These are phyloP conservation scores for Pestalotiopsis sp. DNA, from an alignment of 2,329 filamentous ascomycete genomes.

Conservation along the genomic window DNA sequence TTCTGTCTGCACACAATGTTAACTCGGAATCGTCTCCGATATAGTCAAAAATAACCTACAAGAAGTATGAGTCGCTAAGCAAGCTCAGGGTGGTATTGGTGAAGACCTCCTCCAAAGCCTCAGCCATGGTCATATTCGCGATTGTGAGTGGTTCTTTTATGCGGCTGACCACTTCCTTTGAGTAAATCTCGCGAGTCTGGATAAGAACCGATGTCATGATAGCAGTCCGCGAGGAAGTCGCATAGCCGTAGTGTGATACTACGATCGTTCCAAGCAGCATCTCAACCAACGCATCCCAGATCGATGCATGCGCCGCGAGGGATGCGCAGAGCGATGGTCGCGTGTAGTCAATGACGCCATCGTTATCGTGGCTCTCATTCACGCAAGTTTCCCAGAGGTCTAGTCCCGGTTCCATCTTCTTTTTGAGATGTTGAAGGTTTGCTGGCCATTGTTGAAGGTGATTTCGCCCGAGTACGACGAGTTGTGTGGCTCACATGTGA, in stretches of 20 bases:
- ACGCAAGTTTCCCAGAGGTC: no score
- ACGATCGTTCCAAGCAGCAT: background rate
- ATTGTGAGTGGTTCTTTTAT: background rate
- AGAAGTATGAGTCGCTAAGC: background rate
- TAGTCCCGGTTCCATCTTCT: background rate
- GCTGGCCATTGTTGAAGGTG: background rate
- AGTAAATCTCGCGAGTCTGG: background rate
- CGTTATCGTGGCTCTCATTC: no score
- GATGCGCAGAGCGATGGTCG: background rate
- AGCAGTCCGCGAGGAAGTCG: background rate
- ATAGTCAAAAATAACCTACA: background rate
- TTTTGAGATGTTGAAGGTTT: background rate
- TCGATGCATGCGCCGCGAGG: background rate
- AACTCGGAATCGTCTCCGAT: fast-evolving
- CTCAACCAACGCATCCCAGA: background rate
- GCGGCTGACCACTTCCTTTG: fast-evolving
- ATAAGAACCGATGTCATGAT: background rate
- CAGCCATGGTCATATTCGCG: background rate
- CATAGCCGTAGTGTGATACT: background rate
- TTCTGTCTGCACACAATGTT: background rate
- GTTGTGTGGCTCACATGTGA: background rate
- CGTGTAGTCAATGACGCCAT: no score
- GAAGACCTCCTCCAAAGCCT: background rate
- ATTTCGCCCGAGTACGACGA: background rate
- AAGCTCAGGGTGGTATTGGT: background rate